These are phyloP conservation scores for Keithomyces neogunnii DNA, from an alignment of 2,329 filamentous ascomycete species.

Conservation along the genomic window DNA sequence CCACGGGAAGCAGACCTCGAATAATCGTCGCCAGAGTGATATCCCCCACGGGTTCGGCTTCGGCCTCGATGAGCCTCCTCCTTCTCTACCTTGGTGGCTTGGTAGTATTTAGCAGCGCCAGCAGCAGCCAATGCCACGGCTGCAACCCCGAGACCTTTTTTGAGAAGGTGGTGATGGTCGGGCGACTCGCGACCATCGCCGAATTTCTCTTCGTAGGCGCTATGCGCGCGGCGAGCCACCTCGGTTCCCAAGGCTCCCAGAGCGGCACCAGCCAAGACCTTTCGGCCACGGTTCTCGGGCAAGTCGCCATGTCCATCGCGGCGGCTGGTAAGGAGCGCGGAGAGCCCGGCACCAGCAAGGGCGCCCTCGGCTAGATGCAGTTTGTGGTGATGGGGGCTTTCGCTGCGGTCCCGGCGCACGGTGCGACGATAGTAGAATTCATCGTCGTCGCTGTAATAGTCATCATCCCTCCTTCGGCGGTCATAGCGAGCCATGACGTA, in stretches of 20 bases:
- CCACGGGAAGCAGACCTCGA: conserved; percentile 26
- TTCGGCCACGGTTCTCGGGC: conserved; percentile 44
- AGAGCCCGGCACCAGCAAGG: conserved; percentile 52
- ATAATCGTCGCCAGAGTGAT: conserved; percentile 32
- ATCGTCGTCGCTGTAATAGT: conserved; percentile 38
- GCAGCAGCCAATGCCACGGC: conserved; percentile 56
- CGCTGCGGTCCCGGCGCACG: conserved; percentile 42
- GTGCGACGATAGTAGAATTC: conserved; percentile 38
- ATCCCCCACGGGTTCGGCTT: conserved; percentile 36
- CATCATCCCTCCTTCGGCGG: conserved; percentile 32
- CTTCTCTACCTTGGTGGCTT: conserved; percentile 50
- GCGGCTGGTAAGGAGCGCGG: conserved; percentile 49
- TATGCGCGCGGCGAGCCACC: conserved; percentile 49
- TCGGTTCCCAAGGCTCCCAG: conserved; percentile 56
- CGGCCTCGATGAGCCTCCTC: conserved; percentile 51
- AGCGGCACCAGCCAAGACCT: conserved; percentile 52
- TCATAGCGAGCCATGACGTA: conserved; percentile 28
- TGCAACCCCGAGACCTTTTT: conserved; percentile 54
- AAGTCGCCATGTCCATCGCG: conserved; percentile 42
- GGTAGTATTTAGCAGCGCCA: conserved; percentile 56
- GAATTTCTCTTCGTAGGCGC: conserved; percentile 49
- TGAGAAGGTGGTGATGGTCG: conserved; percentile 40
- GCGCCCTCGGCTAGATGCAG: conserved; percentile 57
- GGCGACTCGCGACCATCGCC: conserved; percentile 30
- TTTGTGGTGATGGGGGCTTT: conserved; percentile 45